These are phyloP conservation scores for Oryza coarctata DNA, from an alignment of 176 grass and related monocot species.

Conservation along the genomic window DNA sequence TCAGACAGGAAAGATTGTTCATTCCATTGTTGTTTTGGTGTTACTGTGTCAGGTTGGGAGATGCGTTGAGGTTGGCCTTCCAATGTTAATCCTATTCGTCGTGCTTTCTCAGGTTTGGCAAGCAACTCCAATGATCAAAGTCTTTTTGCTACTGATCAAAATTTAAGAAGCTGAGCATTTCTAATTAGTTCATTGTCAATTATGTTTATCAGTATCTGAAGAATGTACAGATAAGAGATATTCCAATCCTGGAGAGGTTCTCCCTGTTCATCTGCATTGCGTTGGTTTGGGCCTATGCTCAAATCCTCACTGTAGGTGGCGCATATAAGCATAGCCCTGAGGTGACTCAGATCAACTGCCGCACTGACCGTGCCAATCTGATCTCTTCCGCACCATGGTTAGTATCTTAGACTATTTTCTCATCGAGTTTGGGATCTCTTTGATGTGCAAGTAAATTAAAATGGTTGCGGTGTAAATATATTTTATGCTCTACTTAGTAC, in stretches of 20 bases:
- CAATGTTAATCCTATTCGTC: constrained; percentile 77
- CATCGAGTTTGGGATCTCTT: background rate
- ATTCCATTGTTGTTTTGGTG: constrained; percentile 12
- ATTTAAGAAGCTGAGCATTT: constrained; percentile 1
- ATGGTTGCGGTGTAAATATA: background rate
- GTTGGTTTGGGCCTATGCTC: constrained; percentile 76
- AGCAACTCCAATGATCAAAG: background rate
- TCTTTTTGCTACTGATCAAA: background rate
- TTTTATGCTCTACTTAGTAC: background rate
- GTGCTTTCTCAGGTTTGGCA: constrained; percentile 72
- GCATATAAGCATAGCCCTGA: constrained; percentile 71
- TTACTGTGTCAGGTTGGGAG: constrained; percentile 68
- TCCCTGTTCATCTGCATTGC: constrained; percentile 77
- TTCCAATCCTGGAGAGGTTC: constrained; percentile 88
- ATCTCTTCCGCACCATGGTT: constrained; percentile 89
- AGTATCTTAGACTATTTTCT: background rate
- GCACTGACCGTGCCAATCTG: constrained; percentile 79
- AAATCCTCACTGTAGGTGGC: constrained; percentile 77
- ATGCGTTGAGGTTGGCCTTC: constrained; percentile 91
- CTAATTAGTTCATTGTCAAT: constrained; percentile 28
- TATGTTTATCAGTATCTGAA: constrained; percentile 66
- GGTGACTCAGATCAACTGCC: constrained; percentile 73
- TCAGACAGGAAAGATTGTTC: background rate
- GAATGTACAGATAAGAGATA: constrained; percentile 60
- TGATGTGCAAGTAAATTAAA: background rate